phyloP scores from a whole-genome alignment of 1,284 basidiomycete species.

The Tausonia pullulans region DNA sequence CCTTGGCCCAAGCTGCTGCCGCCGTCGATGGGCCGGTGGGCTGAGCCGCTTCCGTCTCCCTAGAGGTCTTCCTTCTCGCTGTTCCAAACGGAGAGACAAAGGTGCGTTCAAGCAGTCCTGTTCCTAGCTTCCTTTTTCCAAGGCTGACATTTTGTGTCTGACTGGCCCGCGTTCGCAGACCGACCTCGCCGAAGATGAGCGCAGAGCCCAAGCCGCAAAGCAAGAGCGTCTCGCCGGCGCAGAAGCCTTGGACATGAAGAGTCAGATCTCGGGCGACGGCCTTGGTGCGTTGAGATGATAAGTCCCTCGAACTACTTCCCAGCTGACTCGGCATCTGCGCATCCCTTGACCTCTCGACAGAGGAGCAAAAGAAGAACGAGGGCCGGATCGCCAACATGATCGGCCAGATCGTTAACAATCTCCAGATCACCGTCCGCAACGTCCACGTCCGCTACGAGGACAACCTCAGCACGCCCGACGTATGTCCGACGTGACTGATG shows the following conservation, averaged over 20 bases:
- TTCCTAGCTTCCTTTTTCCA: not conserved
- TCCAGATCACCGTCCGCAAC: slow-evolving; percentile 90
- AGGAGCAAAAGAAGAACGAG: slow-evolving; percentile 63
- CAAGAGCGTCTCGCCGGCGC: slow-evolving; percentile 79
- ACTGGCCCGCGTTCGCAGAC: slow-evolving; percentile 32
- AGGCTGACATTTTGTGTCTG: not conserved
- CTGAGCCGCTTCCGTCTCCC: too few relatives aligned
- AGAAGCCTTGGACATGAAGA: slow-evolving; percentile 67
- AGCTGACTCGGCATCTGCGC: not conserved
- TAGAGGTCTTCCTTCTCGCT: slow-evolving; percentile 82
- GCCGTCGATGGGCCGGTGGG: too few relatives aligned
- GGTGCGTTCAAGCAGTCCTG: slow-evolving; percentile 16
- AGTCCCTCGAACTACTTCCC: too few relatives aligned
- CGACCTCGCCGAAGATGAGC: slow-evolving; percentile 76
- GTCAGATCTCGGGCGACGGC: slow-evolving; percentile 32
- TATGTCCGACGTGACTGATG: slow-evolving; percentile 35
- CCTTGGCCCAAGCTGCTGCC: too few relatives aligned
- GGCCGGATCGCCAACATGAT: slow-evolving; percentile 74
- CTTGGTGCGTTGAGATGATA: slow-evolving; percentile 20
- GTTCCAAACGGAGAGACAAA: slow-evolving; percentile 62
- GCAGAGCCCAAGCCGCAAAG: slow-evolving; percentile 72
- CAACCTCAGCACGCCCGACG: slow-evolving; percentile 80
- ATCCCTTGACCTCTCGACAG: slow-evolving; percentile 26
- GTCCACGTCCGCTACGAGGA: slow-evolving; percentile 97
- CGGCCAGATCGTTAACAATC: slow-evolving; percentile 88